These are phyloP conservation scores for Cryptococcus sp. DNA, from an alignment of 1,284 basidiomycete genomes.

Conservation along the genomic window DNA sequence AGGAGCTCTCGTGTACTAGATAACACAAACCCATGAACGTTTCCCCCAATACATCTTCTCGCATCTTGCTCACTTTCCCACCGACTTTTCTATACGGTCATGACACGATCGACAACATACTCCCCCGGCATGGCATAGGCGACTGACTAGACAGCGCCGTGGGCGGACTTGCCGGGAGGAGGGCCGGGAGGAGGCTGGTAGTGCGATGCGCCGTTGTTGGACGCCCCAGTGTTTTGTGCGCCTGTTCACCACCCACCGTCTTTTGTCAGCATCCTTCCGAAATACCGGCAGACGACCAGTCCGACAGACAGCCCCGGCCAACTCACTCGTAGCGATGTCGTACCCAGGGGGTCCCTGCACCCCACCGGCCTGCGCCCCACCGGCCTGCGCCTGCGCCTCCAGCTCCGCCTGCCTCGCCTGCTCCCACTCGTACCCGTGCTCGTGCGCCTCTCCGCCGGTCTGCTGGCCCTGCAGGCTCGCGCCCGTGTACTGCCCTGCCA, in stretches of 20 bases:
- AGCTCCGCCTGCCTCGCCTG: constrained; percentile 43
- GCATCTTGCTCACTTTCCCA: too few species aligned
- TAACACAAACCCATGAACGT: too few species aligned
- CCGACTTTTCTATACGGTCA: too few species aligned
- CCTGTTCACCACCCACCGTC: neutral
- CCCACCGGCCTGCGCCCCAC: neutral
- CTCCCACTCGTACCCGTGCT: constrained; percentile 48
- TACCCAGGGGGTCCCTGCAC: constrained; percentile 36
- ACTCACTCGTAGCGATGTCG: constrained; percentile 36
- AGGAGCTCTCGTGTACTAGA: too few species aligned
- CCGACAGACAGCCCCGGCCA: too few species aligned
- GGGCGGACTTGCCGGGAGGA: too few species aligned
- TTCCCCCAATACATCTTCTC: too few species aligned
- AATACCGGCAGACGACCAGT: neutral
- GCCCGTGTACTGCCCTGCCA: constrained; percentile 33
- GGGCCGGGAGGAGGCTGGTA: constrained; percentile 30
- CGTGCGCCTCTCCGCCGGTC: constrained; percentile 23
- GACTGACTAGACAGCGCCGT: too few species aligned
- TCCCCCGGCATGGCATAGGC: too few species aligned
- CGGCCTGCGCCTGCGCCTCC: constrained; percentile 23
- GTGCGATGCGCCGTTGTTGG: too few species aligned
- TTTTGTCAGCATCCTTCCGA: neutral
- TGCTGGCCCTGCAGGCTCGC: neutral
- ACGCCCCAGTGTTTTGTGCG: too few species aligned
- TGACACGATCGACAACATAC: too few species aligned